These are phyloP conservation scores for Umbelopsis isabellina DNA, from an alignment of 192 early-diverging fungal genomes.

Conservation along the genomic window DNA sequence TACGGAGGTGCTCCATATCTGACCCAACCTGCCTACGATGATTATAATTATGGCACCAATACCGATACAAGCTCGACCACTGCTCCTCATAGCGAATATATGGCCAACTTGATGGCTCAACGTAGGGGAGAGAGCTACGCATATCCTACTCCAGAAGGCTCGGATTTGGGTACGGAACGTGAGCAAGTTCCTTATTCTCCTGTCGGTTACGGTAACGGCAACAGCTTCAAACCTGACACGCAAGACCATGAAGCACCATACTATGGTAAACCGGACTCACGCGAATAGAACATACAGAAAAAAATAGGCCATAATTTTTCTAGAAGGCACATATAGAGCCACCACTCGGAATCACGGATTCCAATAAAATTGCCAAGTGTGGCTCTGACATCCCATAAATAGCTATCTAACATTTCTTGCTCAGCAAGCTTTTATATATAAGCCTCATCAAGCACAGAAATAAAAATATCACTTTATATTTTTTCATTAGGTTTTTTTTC, in stretches of 20 bases:
- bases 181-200: background rate
- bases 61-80: background rate
- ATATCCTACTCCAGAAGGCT: background rate
- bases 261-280: background rate
- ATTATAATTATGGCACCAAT: background rate
- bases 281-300: background rate
- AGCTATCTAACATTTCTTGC: no score
- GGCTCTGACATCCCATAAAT: no score
- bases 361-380: no score
- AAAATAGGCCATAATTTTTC: background rate
- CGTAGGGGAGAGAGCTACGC: background rate
- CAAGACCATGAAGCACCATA: background rate
- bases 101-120: conserved; percentile 4
- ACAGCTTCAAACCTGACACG: conserved; percentile 4
- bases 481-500: no score
- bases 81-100: background rate
- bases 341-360: no score
- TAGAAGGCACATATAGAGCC: background rate
- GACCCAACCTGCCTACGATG: background rate
- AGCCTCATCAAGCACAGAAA: no score
- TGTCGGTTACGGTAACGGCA: background rate
- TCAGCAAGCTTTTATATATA: no score
- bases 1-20: background rate
- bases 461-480: no score
- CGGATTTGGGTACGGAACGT: background rate